Evolutionary conservation across 257 asterid species (phyloP).

Genomic region (Hygrophila difformis): DNA sequence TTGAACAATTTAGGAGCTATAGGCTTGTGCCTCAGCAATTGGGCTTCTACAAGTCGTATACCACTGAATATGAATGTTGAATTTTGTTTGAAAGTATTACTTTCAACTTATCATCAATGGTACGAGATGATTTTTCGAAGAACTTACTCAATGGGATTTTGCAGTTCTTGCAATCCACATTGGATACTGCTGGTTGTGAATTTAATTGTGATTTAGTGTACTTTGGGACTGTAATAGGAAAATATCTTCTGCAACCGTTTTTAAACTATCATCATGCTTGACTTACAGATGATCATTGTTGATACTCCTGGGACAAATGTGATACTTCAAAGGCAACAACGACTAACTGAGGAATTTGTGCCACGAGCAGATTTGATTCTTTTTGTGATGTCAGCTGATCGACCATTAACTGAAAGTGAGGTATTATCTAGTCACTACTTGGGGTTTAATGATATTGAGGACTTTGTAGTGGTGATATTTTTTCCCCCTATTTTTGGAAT

Average conservation of each 20-base stretch:
- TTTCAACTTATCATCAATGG: constrained; percentile 3
- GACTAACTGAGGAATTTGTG: constrained; percentile 92
- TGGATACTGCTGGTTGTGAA: neutral
- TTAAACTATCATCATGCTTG: constrained; percentile 6
- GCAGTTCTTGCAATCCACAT: constrained; percentile 4
- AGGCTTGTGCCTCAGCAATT: no score
- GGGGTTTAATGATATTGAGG: no score
- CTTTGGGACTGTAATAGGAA: neutral
- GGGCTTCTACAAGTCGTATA: no score
- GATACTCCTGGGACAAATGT: constrained; percentile 99
- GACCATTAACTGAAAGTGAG: constrained; percentile 99
- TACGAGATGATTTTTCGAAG: constrained; percentile 4
- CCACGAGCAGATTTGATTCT: constrained; percentile 96
- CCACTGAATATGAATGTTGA: no score
- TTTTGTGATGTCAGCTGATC: constrained; percentile 92
- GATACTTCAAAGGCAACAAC: constrained; percentile 98
- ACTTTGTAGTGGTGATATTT: no score
- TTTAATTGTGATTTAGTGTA: constrained; percentile 8
- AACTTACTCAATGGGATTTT: constrained; percentile 5
- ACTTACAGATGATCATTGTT: constrained; percentile 79
- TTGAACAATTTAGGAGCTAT: no score
- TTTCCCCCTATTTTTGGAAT: no score
- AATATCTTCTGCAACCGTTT: constrained; percentile 3
- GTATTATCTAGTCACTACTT: constrained; percentile 34
- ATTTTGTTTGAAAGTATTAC: no score